phyloP scores from a whole-genome alignment of 1,284 basidiomycete genomes.

The Naganishia liquefaciens region DNA sequence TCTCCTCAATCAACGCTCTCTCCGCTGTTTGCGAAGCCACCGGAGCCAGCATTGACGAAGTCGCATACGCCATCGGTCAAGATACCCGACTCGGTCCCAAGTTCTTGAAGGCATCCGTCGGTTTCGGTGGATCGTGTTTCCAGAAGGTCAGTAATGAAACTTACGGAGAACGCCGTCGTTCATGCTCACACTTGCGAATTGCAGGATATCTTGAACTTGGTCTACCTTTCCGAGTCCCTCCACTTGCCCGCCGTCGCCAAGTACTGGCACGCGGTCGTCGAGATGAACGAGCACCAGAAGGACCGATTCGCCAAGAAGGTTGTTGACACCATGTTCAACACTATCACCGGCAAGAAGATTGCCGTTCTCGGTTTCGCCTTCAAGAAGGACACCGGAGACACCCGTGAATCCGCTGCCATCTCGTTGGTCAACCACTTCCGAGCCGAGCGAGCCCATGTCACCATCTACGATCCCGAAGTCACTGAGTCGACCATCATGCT shows the following conservation, averaged over 20 bases:
- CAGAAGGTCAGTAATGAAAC: slow-evolving; percentile 64
- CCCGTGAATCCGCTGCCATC: slow-evolving; percentile 95
- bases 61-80: slow-evolving; percentile 88
- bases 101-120: slow-evolving; percentile 77
- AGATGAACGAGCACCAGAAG: slow-evolving; percentile 98
- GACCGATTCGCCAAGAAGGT: slow-evolving; percentile 81
- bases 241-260: slow-evolving; percentile 96
- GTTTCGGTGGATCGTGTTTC: slow-evolving; percentile 99
- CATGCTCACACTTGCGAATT: neutral
- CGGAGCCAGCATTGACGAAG: slow-evolving; percentile 97
- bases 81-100: slow-evolving; percentile 92
- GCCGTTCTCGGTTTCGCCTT: slow-evolving; percentile 89
- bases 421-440: slow-evolving; percentile 92
- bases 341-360: slow-evolving; percentile 76
- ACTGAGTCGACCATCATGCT: slow-evolving; percentile 59
- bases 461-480: slow-evolving; percentile 88
- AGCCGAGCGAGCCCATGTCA: slow-evolving; percentile 80
- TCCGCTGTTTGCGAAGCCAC: slow-evolving; percentile 99
- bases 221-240: slow-evolving; percentile 90
- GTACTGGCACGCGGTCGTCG: slow-evolving; percentile 94
- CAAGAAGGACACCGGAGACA: slow-evolving; percentile 96
- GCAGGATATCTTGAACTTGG: slow-evolving; percentile 91
- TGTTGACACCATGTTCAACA: slow-evolving; percentile 95
- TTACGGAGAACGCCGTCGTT: neutral
- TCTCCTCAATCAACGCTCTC: slow-evolving; percentile 96